Evolutionary conservation across 192 early-diverging fungal species (phyloP).

Genomic region (Anaeromyces robustus): DNA sequence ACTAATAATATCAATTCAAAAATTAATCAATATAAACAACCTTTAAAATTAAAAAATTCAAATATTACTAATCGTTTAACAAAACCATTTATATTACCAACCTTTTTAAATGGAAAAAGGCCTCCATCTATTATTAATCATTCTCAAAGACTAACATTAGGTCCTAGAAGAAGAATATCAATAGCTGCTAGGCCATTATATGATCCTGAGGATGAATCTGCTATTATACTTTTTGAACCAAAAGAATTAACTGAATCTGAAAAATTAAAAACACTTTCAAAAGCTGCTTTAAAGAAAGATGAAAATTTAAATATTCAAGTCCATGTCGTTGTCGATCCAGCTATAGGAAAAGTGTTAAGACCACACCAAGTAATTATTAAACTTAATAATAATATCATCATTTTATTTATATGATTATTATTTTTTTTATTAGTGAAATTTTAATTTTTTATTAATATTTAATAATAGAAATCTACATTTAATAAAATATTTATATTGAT

Average conservation of each 20-base stretch:
- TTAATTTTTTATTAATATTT: no score
- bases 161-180: conserved; percentile 32
- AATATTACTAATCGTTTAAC: not conserved
- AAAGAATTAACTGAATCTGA: conserved; percentile 32
- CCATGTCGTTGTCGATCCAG: conserved; percentile 74
- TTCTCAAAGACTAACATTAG: conserved; percentile 16
- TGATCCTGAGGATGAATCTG: conserved; percentile 65
- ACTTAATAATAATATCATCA: no score
- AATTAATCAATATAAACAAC: not conserved
- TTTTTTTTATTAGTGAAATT: no score
- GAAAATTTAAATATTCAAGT: conserved; percentile 25
- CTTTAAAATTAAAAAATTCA: not conserved
- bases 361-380: conserved; percentile 40
- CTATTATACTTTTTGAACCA: conserved; percentile 75
- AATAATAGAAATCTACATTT: no score
- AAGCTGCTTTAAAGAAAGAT: conserved; percentile 9
- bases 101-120: not conserved
- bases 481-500: no score
- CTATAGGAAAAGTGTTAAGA: conserved; percentile 63
- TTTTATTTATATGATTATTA: no score
- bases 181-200: conserved; percentile 46
- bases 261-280: conserved; percentile 16
- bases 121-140: not conserved
- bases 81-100: not conserved
- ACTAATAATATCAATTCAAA: not conserved